A percentile compares a stretch with the other conserved stretches of the same genome.
phyloP scores from a whole-genome alignment of 176 grass and related monocot species.

The Oryza officinalis region DNA sequence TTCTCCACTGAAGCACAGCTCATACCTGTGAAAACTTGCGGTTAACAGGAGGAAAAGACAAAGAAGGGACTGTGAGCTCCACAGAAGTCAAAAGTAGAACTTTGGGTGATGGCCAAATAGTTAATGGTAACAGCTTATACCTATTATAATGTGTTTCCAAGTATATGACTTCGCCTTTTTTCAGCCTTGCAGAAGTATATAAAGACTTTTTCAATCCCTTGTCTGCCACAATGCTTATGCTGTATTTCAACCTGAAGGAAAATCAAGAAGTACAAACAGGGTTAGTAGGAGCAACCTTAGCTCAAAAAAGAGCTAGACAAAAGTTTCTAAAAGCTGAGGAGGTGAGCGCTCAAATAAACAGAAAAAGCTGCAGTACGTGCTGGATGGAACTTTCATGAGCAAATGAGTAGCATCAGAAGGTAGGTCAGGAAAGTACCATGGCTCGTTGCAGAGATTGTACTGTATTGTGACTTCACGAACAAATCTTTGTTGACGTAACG shows the following conservation, averaged over 20 bases:
- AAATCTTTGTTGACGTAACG: constrained; percentile 87
- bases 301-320: constrained; percentile 7
- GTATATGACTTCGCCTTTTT: constrained; percentile 96
- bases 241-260: constrained; percentile 86
- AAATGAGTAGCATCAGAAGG: background rate
- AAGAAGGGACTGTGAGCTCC: background rate
- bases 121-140: constrained; percentile 37
- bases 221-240: constrained; percentile 93
- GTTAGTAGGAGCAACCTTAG: constrained; percentile 5
- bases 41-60: constrained; percentile 5
- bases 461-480: constrained; percentile 93
- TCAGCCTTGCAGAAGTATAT: constrained; percentile 88
- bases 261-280: background rate
- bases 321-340: background rate
- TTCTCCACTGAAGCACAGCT: constrained; percentile 84
- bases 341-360: background rate
- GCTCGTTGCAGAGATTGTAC: constrained; percentile 96
- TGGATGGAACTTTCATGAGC: background rate
- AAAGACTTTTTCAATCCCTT: constrained; percentile 90
- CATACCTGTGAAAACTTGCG: constrained; percentile 62
- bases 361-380: background rate
- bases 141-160: constrained; percentile 90
- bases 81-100: background rate
- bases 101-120: background rate
- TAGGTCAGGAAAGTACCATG: constrained; percentile 64